Conservation (phyloP, 768 basidiomycete genomes). For the Panellus pusillus region DNA sequence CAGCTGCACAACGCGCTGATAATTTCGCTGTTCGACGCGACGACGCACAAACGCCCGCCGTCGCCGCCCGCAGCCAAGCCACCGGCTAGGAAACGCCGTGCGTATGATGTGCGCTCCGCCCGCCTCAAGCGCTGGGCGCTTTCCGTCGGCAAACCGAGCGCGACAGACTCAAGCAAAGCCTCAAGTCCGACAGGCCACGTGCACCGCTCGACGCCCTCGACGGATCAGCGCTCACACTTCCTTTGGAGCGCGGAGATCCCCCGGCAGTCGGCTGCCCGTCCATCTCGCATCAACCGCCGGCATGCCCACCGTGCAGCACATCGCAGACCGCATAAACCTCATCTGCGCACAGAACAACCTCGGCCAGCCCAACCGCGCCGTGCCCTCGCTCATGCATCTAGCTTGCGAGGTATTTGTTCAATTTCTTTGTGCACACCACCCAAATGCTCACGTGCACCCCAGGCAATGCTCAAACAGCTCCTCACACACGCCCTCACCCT, state of each 20-base stretch:
- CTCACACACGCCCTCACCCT: slow-evolving; percentile 79
- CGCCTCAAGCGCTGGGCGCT: slow-evolving; percentile 76
- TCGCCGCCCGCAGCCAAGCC: slow-evolving; percentile 69
- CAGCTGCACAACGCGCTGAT: slow-evolving; percentile 84
- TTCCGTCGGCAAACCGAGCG: slow-evolving; percentile 71
- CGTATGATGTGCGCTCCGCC: slow-evolving; percentile 57
- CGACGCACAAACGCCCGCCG: slow-evolving; percentile 65
- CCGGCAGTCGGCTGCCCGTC: slow-evolving; percentile 72
- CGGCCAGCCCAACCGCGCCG: slow-evolving; percentile 56
- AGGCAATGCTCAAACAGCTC: slow-evolving; percentile 84
- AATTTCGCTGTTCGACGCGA: slow-evolving; percentile 80
- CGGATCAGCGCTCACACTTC: too few relatives aligned
- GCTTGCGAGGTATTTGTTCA: slow-evolving; percentile 87
- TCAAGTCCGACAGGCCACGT: too few relatives aligned
- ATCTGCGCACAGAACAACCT: slow-evolving; percentile 79
- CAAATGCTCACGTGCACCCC: neutral
- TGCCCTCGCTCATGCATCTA: slow-evolving; percentile 69
- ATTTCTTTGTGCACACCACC: too few relatives aligned
- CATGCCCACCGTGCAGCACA: slow-evolving; percentile 73
- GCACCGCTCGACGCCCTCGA: too few relatives aligned
- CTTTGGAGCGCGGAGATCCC: slow-evolving; percentile 66
- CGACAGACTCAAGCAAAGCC: slow-evolving; percentile 66
- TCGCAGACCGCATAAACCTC: slow-evolving; percentile 77
- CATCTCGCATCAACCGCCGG: slow-evolving; percentile 75
- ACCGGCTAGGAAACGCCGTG: too few relatives aligned